Percentiles rank a stretch among this genome's conserved stretches.
Conservation (phyloP, 495 filamentous ascomycete species). For the Xylaria flabelliformis region DNA sequence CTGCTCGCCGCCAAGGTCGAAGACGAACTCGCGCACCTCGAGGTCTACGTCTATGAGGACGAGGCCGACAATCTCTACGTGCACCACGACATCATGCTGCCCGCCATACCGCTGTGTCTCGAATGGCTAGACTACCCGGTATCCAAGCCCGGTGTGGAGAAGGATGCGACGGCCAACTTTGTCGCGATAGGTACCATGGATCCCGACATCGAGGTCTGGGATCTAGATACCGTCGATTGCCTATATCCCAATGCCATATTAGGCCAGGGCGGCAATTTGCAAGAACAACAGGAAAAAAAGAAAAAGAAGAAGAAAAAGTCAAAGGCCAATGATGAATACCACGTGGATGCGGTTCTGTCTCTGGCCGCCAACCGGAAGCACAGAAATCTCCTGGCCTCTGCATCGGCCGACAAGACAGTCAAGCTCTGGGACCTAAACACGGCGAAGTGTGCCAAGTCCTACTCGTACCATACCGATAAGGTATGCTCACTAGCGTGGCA, state of each 20-base stretch:
- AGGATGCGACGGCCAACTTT: conserved; percentile 75
- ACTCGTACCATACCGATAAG: conserved; percentile 90
- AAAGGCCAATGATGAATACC: conserved; percentile 88
- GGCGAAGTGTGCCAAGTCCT: conserved; percentile 90
- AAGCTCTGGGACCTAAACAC: conserved; percentile 98
- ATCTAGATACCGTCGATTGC: conserved; percentile 91
- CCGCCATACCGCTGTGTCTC: conserved; percentile 90
- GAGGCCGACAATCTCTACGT: conserved; percentile 94
- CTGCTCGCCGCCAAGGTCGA: conserved; percentile 91
- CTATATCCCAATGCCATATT: conserved; percentile 98
- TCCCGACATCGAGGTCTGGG: conserved; percentile 98
- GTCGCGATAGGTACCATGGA: conserved; percentile 97
- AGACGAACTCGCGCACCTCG: conserved; percentile 94
- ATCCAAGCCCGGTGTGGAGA: conserved; percentile 65
- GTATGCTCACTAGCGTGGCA: conserved; percentile 96
- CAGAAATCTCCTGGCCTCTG: conserved; percentile 92
- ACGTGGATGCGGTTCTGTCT: conserved; percentile 91
- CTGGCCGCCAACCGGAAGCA: conserved; percentile 92
- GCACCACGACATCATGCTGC: conserved; percentile 99
- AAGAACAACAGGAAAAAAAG: conserved; percentile 61
- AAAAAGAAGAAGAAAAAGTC: conserved; percentile 79
- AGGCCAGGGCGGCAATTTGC: conserved; percentile 71
- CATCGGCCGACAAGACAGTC: conserved; percentile 93
- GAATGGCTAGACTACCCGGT: conserved; percentile 95
- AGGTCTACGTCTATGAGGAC: conserved; percentile 98